Base-by-base conservation (phyloP, 2,329 filamentous ascomycete genomes). In the Gnomoniopsis sp. region DNA sequence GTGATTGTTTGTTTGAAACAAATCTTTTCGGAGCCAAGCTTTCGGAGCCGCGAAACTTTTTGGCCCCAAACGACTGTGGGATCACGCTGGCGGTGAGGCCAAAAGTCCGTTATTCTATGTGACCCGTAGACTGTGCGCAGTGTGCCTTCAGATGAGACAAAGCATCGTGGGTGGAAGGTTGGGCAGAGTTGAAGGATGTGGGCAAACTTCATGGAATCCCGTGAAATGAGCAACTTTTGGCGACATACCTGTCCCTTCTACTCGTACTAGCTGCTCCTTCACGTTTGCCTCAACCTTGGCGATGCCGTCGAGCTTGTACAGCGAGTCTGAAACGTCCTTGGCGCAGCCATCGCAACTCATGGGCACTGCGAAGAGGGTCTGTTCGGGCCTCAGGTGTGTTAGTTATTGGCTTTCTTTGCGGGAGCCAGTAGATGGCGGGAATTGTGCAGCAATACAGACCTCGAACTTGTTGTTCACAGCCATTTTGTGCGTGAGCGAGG, bases 301-400 rank as follows among this genome's bases (percentile, higher is more conserved):
- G 71, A 98, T 90, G 46, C 93, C 92, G 68, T 85, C 80, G 47
- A 98, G 77, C 69, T 88, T 86, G 73, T 88, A 84, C 53, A 98
- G 78, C 50, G 91, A 87, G 63, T 84, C 83, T 68, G 91, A 91
- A 71, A 99, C 87, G 68, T 91, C 88, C 74, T 93, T 88, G 73
- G 96, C 86, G 78, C 95, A 98, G 70, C 83, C 80, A 68, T 96
- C 88, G 78, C 95, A 98, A 75, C 88, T 91, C 80, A 98, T 88
- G 57, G 92, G 93, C 66, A 98, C 95, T 64, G 93, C 92, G 74
- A 98, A 98, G 64, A 93, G 88, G 62, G 93, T 96, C 89, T 98
- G 67, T 69, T 67, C 26, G 44, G 34, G 22, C n/a, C 26, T 30
- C 34, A 41, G n/a, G 12, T 38, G 15, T 43, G 56, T 61, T 36